Conservation (phyloP, 306 rosid species). For the Delonix regia region DNA sequence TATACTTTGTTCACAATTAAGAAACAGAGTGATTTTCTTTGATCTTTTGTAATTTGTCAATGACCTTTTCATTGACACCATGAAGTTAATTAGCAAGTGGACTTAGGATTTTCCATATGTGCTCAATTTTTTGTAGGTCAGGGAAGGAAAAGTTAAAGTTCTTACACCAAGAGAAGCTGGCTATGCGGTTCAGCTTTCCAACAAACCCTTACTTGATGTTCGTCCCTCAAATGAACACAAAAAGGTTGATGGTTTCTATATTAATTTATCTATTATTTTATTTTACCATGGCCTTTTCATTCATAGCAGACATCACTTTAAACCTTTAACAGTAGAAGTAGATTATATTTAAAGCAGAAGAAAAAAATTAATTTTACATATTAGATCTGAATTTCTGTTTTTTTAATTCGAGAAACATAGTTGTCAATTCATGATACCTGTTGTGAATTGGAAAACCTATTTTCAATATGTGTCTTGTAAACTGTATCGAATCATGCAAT, state of each 20-base stretch:
- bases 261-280: not conserved
- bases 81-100: not conserved
- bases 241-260: slow-evolving; percentile 54
- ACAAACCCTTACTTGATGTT: slow-evolving; percentile 88
- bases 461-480: not conserved
- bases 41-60: not conserved
- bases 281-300: slow-evolving; percentile 18
- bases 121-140: slow-evolving; percentile 53
- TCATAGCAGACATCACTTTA: slow-evolving; percentile 10
- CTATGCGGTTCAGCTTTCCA: slow-evolving; percentile 88
- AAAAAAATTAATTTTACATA: slow-evolving; percentile 6
- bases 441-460: not conserved
- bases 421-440: not conserved
- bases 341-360: not conserved
- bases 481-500: not conserved
- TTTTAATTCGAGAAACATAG: not conserved
- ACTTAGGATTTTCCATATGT: not conserved
- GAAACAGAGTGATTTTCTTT: not conserved
- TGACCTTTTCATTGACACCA: not conserved
- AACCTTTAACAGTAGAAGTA: slow-evolving; percentile 6
- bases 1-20: not conserved
- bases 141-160: slow-evolving; percentile 82
- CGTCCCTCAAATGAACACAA: slow-evolving; percentile 84
- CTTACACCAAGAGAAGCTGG: slow-evolving; percentile 92
- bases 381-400: slow-evolving; percentile 20